Base-by-base conservation (phyloP, 441 rosid species). In the Aquilaria agallochum region DNA sequence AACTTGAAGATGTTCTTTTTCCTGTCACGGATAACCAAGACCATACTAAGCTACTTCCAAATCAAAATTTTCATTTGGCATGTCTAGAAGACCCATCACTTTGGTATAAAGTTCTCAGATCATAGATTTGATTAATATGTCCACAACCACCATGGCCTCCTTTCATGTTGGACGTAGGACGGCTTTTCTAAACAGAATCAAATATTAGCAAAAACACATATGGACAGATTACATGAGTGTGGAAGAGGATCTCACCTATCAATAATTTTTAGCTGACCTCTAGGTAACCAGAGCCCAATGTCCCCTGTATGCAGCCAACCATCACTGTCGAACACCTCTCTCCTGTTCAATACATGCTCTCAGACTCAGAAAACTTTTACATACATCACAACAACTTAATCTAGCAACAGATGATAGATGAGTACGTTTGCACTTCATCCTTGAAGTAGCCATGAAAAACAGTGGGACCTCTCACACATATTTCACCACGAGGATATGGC, bases 271-370 rank as follows among this genome's bases (percentile, higher is more conserved):
- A 94, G 83, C 56, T 90, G 97, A 63, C 99, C 99, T 52, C 92
- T 95, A 11, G 90, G 89, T 61, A 86, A 65, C 99, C 97, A 94
- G 71, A 76, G 69, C 58, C 97, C 99, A 33, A 94, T 86, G 64
- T 91, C 99, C 68, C 99, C 99, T 0, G 96, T 79, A 69, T 91
- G 99, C 65, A 94, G 79, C 99, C 99, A 91, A 56, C 88, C 88
- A 59, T 87, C 92, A 62, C 56, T 89, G 77, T 91, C 96, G 55
- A 91, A 55, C 15, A 82, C 88, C 71, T 91, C 94, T 83, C 83
- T 86, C 85, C 99, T 94, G 84, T 71, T 60, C 59, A 72, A 51
- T 27, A 44, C 2, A 64, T 48, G 67, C 47, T 53, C 52, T 60
- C 58, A 72, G 50, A 34, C 49, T 53, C 46, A 59, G 44, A 55